Evolutionary conservation across 345 rosid genomes (phyloP), one percentile per base, ranked within the genome.

Genomic region (Brassica cretica): DNA sequence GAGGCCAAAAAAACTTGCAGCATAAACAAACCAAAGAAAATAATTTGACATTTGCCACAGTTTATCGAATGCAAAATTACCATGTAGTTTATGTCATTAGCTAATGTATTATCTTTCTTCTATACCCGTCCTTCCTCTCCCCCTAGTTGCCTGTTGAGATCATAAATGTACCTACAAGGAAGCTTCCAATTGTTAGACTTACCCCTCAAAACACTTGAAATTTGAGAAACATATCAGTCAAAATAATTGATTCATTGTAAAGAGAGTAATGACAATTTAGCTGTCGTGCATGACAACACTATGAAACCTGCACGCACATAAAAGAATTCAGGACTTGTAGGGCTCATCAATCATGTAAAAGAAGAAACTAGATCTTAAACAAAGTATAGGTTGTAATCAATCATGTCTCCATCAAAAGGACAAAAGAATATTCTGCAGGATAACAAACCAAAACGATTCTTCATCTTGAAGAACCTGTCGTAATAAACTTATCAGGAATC

Each of bases 221-320:
- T 12, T 8, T 19, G 9, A 60, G 59, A 76, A 59, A 41, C 5
- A 68, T 18, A 66, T 56, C 15, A 25, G 32, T 37, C 33, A 60
- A 8, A 53, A 30, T 29, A 33, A 59, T 27, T 58, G 18, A 16
- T 44, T 35, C 41, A 35, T 35, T 35, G 41, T 12, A 27, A 8
- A 75, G 67, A 59, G 3, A 67, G 21, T 7, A 59, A 44, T 59
- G 10, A 49, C 51, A 68, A 21, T 21, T 29, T 29, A 68, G 62
- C 19, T 68, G 35, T 68, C 61, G 15, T 60, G 35, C 64, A 67
- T 76, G 24, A n/a, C 10, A 60, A 76, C 15, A 66, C 41, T 55
- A 15, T 58, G 73, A 59, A 75, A 75, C 64, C 74, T 76, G 74
- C 69, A 69, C 35, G 68, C n/a, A 76, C 51, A 76, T 16, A 68